phyloP scores from a whole-genome alignment of 176 grass and related monocot species.

The Musa beccarii region DNA sequence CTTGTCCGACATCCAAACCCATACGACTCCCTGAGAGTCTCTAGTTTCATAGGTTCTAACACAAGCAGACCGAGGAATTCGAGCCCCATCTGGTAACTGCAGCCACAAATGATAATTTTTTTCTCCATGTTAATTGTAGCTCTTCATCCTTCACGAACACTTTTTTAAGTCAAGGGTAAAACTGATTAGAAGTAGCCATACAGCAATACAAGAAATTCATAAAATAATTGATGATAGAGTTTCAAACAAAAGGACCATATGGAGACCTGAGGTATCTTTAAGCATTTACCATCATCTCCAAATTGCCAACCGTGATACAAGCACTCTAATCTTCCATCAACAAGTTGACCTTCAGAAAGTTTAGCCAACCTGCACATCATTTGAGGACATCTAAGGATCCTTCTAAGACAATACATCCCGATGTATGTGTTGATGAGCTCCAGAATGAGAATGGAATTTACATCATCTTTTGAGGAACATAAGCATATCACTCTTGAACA shows the following conservation, averaged over 20 bases:
- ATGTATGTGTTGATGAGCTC: too few species aligned
- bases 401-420: too few species aligned
- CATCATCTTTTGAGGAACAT: too few species aligned
- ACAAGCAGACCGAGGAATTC: slow-evolving; percentile 74
- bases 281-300: slow-evolving; percentile 77
- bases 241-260: too few species aligned
- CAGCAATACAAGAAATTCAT: neutral
- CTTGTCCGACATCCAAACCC: slow-evolving; percentile 81
- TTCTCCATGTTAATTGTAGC: too few species aligned
- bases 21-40: slow-evolving; percentile 77
- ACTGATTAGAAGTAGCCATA: too few species aligned
- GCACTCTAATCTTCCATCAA: slow-evolving; percentile 78
- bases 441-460: too few species aligned
- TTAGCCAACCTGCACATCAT: slow-evolving; percentile 56
- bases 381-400: too few species aligned
- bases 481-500: too few species aligned
- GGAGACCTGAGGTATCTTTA: slow-evolving; percentile 67
- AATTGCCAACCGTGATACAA: slow-evolving; percentile 97
- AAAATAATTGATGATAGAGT: too few species aligned
- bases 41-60: slow-evolving; percentile 64
- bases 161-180: too few species aligned
- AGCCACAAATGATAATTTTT: neutral
- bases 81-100: slow-evolving; percentile 62
- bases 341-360: slow-evolving; percentile 77
- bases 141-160: too few species aligned